Conservation (phyloP, 371 early-diverging fungal genomes). For the Lichtheimia ornata region DNA sequence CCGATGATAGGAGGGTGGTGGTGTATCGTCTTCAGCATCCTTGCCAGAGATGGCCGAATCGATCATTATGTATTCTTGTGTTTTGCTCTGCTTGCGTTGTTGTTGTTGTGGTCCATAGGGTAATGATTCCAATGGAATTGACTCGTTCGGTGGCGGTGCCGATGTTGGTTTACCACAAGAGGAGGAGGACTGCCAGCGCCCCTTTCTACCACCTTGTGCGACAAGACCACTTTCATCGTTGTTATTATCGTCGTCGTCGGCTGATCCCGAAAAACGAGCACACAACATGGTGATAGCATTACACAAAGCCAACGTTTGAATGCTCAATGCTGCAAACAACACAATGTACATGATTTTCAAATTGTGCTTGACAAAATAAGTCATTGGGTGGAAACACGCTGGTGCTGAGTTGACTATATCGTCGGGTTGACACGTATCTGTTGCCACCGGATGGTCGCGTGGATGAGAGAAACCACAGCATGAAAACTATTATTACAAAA, state of each 20-base stretch:
- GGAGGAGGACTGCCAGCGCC: too few relatives aligned
- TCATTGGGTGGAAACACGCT: constrained; percentile 32
- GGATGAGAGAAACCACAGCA: constrained; percentile 41
- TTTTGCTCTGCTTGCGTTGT: neutral
- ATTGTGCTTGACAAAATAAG: constrained; percentile 19
- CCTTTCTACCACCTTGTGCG: too few relatives aligned
- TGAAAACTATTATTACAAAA: constrained; percentile 19
- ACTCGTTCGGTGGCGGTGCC: too few relatives aligned
- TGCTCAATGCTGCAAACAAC: constrained; percentile 32
- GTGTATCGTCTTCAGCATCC: neutral
- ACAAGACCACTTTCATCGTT: neutral
- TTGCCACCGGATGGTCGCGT: constrained; percentile 29
- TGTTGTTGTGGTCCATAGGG: neutral
- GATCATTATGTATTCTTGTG: constrained; percentile 9
- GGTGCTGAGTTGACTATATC: constrained; percentile 25
- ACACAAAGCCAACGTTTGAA: constrained; percentile 35
- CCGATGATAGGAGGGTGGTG: too few relatives aligned
- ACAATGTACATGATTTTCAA: constrained; percentile 35
- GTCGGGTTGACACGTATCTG: constrained; percentile 25
- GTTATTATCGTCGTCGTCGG: constrained; percentile 1
- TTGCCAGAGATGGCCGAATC: constrained; percentile 11
- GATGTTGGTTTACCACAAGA: too few relatives aligned
- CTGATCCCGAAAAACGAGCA: constrained; percentile 12
- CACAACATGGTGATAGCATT: constrained; percentile 38
- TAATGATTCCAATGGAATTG: neutral